Percentiles rank a stretch among this genome's conserved stretches.
These are phyloP conservation scores for Metarhizium humberi DNA, from an alignment of 2,329 filamentous ascomycete species.

Conservation along the genomic window DNA sequence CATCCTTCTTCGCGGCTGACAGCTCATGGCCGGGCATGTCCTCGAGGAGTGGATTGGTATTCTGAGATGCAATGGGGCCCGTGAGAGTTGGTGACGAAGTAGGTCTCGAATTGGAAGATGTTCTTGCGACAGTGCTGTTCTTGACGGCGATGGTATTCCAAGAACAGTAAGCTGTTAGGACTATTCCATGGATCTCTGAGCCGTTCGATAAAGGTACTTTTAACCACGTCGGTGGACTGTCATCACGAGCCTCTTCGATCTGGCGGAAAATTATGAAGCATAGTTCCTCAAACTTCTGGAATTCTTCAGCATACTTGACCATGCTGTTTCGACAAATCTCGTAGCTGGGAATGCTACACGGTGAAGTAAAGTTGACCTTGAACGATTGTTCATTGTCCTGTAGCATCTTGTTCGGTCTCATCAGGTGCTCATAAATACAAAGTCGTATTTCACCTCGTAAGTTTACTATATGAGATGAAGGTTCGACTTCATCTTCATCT, in stretches of 20 bases:
- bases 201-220: slow-evolving; percentile 6
- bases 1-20: slow-evolving; percentile 27
- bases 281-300: slow-evolving; percentile 23
- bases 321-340: slow-evolving; percentile 18
- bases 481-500: slow-evolving; percentile 13
- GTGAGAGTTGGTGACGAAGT: background rate
- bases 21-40: slow-evolving; percentile 30
- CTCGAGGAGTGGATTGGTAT: slow-evolving; percentile 32
- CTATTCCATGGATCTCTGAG: slow-evolving; percentile 2
- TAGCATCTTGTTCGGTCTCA: slow-evolving; percentile 14
- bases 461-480: slow-evolving; percentile 19
- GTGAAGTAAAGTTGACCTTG: slow-evolving; percentile 21
- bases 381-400: slow-evolving; percentile 14
- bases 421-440: slow-evolving; percentile 23
- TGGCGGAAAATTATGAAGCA: slow-evolving; percentile 16
- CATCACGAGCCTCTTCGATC: slow-evolving; percentile 6
- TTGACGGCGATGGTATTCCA: background rate
- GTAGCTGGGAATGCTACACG: slow-evolving; percentile 23
- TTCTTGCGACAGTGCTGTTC: slow-evolving; percentile 1
- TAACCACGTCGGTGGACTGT: slow-evolving; percentile 5
- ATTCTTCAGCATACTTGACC: slow-evolving; percentile 21
- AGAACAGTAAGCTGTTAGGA: too few species aligned
- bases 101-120: slow-evolving; percentile 1
- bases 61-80: slow-evolving; percentile 6
- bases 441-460: slow-evolving; percentile 27